Percentiles rank a stretch among this genome's conserved stretches.
Evolutionary conservation across 192 early-diverging fungal genomes (phyloP).

Genomic region (Irineochytrium annulatum): DNA sequence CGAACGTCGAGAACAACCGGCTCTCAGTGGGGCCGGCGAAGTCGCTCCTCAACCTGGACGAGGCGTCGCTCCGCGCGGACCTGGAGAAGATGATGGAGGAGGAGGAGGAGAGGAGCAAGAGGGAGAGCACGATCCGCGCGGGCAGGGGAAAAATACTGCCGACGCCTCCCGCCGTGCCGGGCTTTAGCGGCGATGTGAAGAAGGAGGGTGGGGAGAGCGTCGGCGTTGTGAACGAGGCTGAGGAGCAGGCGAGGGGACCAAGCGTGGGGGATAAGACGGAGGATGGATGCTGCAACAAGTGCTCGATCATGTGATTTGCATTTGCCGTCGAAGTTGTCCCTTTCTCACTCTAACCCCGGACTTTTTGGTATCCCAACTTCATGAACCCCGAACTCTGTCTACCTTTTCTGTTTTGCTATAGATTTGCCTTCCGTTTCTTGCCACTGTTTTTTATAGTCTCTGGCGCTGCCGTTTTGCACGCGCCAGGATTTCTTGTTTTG

Average conservation of each 20-base stretch:
- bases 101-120: not conserved
- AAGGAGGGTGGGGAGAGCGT: no score
- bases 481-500: no score
- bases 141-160: not conserved
- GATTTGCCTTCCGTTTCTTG: not conserved
- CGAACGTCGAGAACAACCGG: no score
- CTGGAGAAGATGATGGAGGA: not conserved
- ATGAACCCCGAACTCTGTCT: not conserved
- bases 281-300: not conserved
- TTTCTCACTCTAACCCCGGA: not conserved
- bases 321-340: not conserved
- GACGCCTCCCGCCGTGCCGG: not conserved
- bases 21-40: no score
- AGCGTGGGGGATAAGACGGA: constrained; percentile 1
- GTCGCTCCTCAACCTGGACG: not conserved
- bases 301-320: not conserved
- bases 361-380: not conserved
- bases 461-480: no score
- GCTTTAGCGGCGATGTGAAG: not conserved
- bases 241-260: no score
- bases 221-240: not conserved
- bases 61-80: constrained; percentile 1
- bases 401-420: not conserved
- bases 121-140: not conserved
- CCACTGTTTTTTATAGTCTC: not conserved